A percentile compares a stretch with the other conserved stretches of the same genome.
Evolutionary conservation across 108 stramenopile species (phyloP).

Genomic region (Cyclotella sp.): DNA sequence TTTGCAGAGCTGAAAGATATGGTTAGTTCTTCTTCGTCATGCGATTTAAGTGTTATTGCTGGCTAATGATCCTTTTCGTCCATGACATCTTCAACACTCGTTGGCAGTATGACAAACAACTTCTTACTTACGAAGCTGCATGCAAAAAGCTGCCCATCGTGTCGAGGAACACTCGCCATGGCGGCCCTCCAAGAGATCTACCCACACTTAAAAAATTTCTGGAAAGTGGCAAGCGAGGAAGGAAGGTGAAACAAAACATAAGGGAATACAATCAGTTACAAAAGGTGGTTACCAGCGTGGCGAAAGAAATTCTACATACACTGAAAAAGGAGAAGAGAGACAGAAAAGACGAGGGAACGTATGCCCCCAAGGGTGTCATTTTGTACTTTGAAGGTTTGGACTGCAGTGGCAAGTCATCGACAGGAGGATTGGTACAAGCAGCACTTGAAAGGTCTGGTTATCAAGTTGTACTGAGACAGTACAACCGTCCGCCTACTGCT

Average conservation of each 20-base stretch:
- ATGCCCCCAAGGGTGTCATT: conserved; percentile 75
- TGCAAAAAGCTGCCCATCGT: conserved; percentile 56
- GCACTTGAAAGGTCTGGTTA: conserved; percentile 68
- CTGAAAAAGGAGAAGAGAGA: conserved; percentile 44
- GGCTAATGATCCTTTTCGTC: no score
- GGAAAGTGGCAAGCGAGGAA: conserved; percentile 50
- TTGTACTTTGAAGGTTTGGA: conserved; percentile 84
- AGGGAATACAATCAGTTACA: conserved; percentile 46
- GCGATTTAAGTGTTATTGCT: background rate
- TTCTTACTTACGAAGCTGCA: conserved; percentile 56
- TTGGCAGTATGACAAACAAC: conserved; percentile 30
- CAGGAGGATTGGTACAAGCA: conserved; percentile 64
- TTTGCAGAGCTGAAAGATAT: conserved; percentile 68
- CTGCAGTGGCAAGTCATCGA: conserved; percentile 76
- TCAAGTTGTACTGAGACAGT: conserved; percentile 63
- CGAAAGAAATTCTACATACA: conserved; percentile 39
- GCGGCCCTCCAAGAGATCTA: conserved; percentile 66
- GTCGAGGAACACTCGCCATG: conserved; percentile 28
- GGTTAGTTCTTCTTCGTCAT: background rate
- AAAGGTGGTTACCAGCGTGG: conserved; percentile 38
- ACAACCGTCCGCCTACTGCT: conserved; percentile 80
- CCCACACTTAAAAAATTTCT: conserved; percentile 68
- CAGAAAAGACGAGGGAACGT: conserved; percentile 21
- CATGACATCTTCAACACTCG: background rate
- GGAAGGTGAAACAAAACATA: conserved; percentile 48